Conservation (phyloP, 139 green algal species). For the Trebouxia sp. region DNA sequence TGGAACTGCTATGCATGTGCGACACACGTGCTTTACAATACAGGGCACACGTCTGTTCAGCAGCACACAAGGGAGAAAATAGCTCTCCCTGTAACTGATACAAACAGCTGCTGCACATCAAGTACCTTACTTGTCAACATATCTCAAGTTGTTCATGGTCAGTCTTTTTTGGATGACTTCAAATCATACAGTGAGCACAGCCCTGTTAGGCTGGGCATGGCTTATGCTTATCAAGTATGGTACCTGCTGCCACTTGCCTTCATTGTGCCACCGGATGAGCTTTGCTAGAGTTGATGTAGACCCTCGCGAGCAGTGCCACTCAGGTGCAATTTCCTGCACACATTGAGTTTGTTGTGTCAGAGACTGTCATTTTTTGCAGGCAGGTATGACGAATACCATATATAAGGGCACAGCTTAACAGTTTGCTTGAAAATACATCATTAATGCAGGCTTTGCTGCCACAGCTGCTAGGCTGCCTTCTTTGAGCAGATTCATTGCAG, state of each 20-base stretch:
- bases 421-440: background rate
- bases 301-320: constrained; percentile 73
- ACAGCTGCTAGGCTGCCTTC: background rate
- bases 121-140: too few species aligned
- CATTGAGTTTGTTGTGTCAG: background rate
- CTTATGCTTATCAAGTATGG: too few species aligned
- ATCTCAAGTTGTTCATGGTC: too few species aligned
- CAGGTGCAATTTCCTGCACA: constrained; percentile 69
- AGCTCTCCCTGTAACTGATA: too few species aligned
- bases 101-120: too few species aligned
- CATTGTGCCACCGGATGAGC: constrained; percentile 73
- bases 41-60: too few species aligned
- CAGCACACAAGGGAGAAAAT: too few species aligned
- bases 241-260: constrained; percentile 46
- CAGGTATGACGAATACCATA: background rate
- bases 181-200: too few species aligned
- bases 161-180: too few species aligned
- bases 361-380: background rate
- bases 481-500: background rate
- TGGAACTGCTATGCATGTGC: too few species aligned
- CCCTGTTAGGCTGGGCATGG: too few species aligned
- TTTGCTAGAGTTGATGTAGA: constrained; percentile 90
- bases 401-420: background rate
- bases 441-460: background rate
- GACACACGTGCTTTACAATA: too few species aligned